These are phyloP conservation scores for Metarhizium humberi DNA, from an alignment of 2,329 filamentous ascomycete species.

Conservation along the genomic window DNA sequence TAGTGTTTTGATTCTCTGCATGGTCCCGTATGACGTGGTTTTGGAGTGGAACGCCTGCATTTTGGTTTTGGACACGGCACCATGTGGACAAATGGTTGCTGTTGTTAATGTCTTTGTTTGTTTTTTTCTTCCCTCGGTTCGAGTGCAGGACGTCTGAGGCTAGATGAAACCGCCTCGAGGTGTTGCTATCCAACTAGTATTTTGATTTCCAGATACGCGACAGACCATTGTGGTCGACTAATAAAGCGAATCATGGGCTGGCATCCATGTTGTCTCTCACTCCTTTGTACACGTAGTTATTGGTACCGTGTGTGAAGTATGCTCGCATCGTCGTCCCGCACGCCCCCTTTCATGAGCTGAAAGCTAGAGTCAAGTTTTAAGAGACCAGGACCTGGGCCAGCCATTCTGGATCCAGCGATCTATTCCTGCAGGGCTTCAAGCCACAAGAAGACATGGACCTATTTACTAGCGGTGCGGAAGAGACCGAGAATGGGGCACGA, in stretches of 20 bases:
- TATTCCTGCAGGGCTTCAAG: neutral
- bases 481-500: slow-evolving; percentile 1
- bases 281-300: neutral
- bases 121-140: neutral
- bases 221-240: neutral
- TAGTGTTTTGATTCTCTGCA: neutral
- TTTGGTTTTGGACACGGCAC: neutral
- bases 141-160: neutral
- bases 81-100: neutral
- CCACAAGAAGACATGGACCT: neutral
- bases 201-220: neutral
- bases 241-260: slow-evolving; percentile 1
- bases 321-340: neutral
- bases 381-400: neutral
- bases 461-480: slow-evolving; percentile 1
- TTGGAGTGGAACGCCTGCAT: neutral
- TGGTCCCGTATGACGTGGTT: neutral
- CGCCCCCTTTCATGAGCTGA: neutral
- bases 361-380: neutral
- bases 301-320: neutral
- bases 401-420: neutral
- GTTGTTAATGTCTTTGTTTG: neutral
- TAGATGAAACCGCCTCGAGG: neutral
- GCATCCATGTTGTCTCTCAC: neutral
- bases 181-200: neutral